Conservation (phyloP, 2,329 filamentous ascomycete genomes). For the Hymenoscyphus occultus region DNA sequence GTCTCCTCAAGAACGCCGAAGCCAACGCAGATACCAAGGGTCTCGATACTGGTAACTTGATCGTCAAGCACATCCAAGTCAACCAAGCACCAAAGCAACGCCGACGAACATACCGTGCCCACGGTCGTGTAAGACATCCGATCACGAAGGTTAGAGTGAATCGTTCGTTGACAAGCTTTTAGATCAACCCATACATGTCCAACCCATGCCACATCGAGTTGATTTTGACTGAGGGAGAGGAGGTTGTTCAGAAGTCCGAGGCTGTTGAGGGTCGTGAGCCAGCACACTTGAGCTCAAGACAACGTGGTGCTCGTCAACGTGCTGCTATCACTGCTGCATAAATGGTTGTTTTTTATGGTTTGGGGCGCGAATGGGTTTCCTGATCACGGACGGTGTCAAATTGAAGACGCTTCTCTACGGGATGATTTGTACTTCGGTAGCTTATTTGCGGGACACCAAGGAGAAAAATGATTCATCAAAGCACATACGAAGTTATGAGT, state of each 20-base stretch:
- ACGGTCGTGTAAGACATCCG: constrained; percentile 88
- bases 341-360: constrained; percentile 35
- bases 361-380: constrained; percentile 32
- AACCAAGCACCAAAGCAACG: constrained; percentile 99
- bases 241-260: constrained; percentile 89
- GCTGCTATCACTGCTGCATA: constrained; percentile 65
- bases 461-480: constrained; percentile 23
- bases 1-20: constrained; percentile 96
- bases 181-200: constrained; percentile 99
- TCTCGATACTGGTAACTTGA: constrained; percentile 92
- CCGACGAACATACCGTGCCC: constrained; percentile 98
- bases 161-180: constrained; percentile 20
- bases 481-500: constrained; percentile 5
- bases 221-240: constrained; percentile 96
- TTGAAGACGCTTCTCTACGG: constrained; percentile 26
- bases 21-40: constrained; percentile 96
- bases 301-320: constrained; percentile 72
- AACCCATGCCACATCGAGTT: constrained; percentile 99
- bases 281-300: constrained; percentile 78
- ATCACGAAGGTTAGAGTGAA: constrained; percentile 4
- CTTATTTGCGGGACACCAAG: constrained; percentile 31
- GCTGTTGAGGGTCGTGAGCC: constrained; percentile 62
- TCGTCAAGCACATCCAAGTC: constrained; percentile 99
- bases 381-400: constrained; percentile 27
- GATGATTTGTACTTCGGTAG: constrained; percentile 35